Base-by-base conservation (phyloP, 108 stramenopile species). In the Hondaea fermentalgiana region DNA sequence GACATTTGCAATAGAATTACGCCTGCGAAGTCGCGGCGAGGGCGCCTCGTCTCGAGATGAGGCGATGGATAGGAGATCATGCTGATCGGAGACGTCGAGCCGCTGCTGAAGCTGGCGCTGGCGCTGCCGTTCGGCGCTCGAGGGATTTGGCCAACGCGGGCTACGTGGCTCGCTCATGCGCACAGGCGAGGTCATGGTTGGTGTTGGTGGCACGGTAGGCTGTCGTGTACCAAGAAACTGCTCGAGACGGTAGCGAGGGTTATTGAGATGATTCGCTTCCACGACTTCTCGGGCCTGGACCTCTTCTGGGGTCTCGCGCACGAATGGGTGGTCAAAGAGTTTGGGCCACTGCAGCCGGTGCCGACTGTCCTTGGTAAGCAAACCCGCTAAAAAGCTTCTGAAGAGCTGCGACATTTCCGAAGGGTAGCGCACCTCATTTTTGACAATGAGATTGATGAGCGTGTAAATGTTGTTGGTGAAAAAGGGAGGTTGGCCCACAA, bases 381-480 rank as follows among this genome's bases (percentile, higher is more conserved):
- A 76, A 44, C 94, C 93, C 59, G 91, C 64, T 45, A 95, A 64
- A 47, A 95, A 95, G 19, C 89, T 89, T 23, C 55, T 69, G 44
- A 95, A 91, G 19, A 91, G 53, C 29, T 60, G 60, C 6, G 91
- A 87, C 60, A 93, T 90, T 57, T 89, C 43, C 29, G 60, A 6
- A 14, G 95, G 95, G 53, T 92, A 95, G 25, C 89, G 29, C 5
- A 95, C 93, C 10, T 91, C 90, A 72, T 95, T 93, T 88, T 93
- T 93, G 44, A 94, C 92, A 71, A 95, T 95, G 72, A 91, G 92
- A 60, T 94, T 93, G 57, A 95, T 94, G 25, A 95, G 90, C n/a
- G 93, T 91, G 90, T 93, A 94, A 42, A 95, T 94, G 51, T 87
- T 92, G 90, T 92, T 93, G 16, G 95, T 94, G 91, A 94, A 95